Evolutionary conservation across 2,329 filamentous ascomycete species (phyloP).

Genomic region (Fulvia fulva): DNA sequence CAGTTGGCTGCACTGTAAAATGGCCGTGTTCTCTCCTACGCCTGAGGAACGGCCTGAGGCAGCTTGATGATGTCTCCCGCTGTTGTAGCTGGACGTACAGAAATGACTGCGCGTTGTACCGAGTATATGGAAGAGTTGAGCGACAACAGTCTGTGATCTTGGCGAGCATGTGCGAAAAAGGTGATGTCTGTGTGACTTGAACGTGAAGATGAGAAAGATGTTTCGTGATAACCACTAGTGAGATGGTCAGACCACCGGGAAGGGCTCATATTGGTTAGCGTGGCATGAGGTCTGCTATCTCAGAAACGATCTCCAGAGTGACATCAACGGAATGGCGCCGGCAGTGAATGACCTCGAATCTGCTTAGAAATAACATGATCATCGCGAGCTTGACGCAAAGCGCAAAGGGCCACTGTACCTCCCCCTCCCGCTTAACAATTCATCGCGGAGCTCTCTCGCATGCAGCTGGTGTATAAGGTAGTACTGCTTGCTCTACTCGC

Average conservation of each 20-base stretch:
- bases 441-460: neutral
- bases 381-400: neutral
- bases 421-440: neutral
- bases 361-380: slow-evolving; percentile 1
- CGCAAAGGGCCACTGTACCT: neutral
- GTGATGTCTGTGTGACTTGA: neutral
- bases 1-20: too few species aligned
- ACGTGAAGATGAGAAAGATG: neutral
- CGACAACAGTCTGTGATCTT: neutral
- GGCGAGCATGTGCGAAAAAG: neutral
- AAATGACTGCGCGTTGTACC: neutral
- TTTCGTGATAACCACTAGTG: neutral
- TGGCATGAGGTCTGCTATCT: neutral
- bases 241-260: neutral
- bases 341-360: neutral
- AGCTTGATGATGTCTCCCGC: neutral
- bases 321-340: neutral
- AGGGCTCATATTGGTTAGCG: neutral
- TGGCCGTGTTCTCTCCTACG: too few species aligned
- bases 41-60: too few species aligned
- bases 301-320: neutral
- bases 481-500: slow-evolving; percentile 18
- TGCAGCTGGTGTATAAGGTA: slow-evolving; percentile 15
- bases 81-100: neutral
- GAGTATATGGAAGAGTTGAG: neutral